These are phyloP conservation scores for Pseudozyma tsukubaensis DNA, from an alignment of 1,284 basidiomycete genomes.

Conservation along the genomic window DNA sequence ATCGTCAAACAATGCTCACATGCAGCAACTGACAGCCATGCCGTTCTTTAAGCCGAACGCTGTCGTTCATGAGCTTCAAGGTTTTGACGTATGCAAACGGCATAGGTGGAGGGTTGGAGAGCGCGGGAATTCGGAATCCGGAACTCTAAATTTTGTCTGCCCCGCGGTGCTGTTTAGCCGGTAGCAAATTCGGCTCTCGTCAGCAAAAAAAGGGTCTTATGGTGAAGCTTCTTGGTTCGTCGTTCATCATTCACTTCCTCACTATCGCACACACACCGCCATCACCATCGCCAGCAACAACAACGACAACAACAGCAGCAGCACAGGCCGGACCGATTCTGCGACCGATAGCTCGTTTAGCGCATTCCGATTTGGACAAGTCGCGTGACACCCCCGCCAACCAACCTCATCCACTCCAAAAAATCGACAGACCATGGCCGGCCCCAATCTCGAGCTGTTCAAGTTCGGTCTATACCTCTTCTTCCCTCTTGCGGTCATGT, in stretches of 20 bases:
- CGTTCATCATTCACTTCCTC: background rate
- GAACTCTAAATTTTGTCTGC: background rate
- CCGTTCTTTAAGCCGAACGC: no score
- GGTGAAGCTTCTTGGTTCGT: background rate
- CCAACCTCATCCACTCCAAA: background rate
- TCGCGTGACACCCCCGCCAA: background rate
- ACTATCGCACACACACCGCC: background rate
- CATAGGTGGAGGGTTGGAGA: background rate
- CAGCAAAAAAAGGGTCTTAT: background rate
- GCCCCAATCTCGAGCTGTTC: conserved; percentile 74
- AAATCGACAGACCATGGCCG: conserved; percentile 73
- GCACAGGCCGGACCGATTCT: background rate
- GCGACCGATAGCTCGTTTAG: no score
- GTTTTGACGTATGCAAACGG: background rate
- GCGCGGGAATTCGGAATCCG: background rate
- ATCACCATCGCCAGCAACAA: background rate
- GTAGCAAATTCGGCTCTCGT: conserved; percentile 1
- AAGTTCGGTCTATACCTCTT: conserved; percentile 75
- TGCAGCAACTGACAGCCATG: no score
- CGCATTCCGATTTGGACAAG: no score
- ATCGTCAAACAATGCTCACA: no score
- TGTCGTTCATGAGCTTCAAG: background rate
- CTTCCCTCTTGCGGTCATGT: conserved; percentile 83
- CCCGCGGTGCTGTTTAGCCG: no score
- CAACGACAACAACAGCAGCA: background rate